Evolutionary conservation across 768 basidiomycete species (phyloP).

Genomic region (Mycena vitilis): DNA sequence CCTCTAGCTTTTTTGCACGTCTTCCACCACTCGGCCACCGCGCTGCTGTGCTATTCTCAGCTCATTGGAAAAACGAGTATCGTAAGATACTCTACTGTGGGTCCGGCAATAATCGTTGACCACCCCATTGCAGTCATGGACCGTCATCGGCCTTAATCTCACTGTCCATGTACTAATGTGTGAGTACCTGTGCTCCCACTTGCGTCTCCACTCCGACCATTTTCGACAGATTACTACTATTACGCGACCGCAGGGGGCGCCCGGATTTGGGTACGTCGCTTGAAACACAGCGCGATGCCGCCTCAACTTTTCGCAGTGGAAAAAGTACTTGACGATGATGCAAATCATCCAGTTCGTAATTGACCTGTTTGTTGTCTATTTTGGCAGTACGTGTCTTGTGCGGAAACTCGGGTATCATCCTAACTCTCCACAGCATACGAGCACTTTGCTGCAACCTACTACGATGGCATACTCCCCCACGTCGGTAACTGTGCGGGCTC

Average conservation of each 20-base stretch:
- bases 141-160: constrained; percentile 91
- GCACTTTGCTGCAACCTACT: constrained; percentile 79
- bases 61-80: constrained; percentile 95
- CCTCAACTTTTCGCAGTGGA: constrained; percentile 76
- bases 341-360: constrained; percentile 97
- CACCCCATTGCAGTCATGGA: constrained; percentile 80
- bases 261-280: constrained; percentile 86
- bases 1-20: constrained; percentile 93
- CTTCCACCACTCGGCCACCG: constrained; percentile 99
- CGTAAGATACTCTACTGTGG: constrained; percentile 59
- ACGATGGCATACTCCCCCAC: constrained; percentile 69
- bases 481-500: constrained; percentile 89
- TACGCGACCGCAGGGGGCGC: constrained; percentile 97
- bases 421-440: constrained; percentile 68
- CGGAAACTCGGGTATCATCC: constrained; percentile 7
- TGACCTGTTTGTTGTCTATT: constrained; percentile 92
- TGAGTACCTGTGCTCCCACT: constrained; percentile 53
- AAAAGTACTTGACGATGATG: constrained; percentile 96
- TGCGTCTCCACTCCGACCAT: constrained; percentile 21
- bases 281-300: constrained; percentile 6
- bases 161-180: constrained; percentile 98
- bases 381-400: constrained; percentile 79
- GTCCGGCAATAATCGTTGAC: constrained; percentile 24
- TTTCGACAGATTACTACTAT: constrained; percentile 92
- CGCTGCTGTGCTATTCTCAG: constrained; percentile 93